Evolutionary conservation across 345 rosid genomes (phyloP), one percentile per base, ranked within the genome.

Genomic region (Acer negundo): DNA sequence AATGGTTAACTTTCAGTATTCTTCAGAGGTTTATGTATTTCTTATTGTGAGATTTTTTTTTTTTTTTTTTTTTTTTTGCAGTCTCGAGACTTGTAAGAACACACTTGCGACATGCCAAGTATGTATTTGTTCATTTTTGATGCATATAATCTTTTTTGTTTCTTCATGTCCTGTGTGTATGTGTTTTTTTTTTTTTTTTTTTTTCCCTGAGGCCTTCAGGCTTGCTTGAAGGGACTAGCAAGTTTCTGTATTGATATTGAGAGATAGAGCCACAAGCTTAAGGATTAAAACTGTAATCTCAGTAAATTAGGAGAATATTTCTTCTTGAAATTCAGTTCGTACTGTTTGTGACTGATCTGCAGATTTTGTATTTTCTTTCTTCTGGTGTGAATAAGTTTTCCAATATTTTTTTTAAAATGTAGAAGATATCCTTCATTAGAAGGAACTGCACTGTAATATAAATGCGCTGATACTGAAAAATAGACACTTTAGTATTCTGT

Each of bases 41-140:
- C 19, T 42, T 53, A 55, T 79, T n/a, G 58, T 53, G 53, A 61
- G 53, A 16, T 80, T 81, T 58, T 8, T 59, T 76, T 47, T 75
- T 35, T 75, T 78, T 84, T 80, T 81, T 58, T 8, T 59, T 76
- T 47, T 75, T 35, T 75, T 78, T 84, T 80, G 84, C 97, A 96
- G 99, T 81, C 95, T 96, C 58, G 89, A 94, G 62, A 89, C 78
- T 55, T 92, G 97, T 80, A 89, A 88, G 87, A 91, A 86, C 72
- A 75, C 90, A 16, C 97, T 94, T 70, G 83, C 94, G 53, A 80
- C 90, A 26, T 85, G 94, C 84, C 97, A 94, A 79, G 98, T 91
- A 88, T 67, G 90, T 85, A 77, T 70, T 58, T 67, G 26, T 78
- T 76, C 62, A 59, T 72, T 51, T 65, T 19, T 11, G 19, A 67